A percentile compares a stretch with the other conserved stretches of the same genome.
Evolutionary conservation across 768 basidiomycete species (phyloP).

Genomic region (Boletus reticuloceps): DNA sequence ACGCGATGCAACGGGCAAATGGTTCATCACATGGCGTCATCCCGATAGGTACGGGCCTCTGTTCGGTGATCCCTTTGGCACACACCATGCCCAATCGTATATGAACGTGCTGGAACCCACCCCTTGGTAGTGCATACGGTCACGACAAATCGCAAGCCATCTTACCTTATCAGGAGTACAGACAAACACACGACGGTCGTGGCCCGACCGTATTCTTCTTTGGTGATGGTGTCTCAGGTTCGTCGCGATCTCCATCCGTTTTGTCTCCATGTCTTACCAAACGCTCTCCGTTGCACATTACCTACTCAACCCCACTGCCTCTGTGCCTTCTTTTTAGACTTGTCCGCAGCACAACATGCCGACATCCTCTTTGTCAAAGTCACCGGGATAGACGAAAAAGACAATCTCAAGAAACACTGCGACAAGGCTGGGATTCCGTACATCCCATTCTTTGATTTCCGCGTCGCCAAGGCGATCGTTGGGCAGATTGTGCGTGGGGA

Average conservation of each 20-base stretch:
- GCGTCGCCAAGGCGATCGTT: constrained; percentile 57
- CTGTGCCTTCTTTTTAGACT: constrained; percentile 47
- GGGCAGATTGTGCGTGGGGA: constrained; percentile 69
- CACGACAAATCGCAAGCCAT: constrained; percentile 98
- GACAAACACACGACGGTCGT: constrained; percentile 13
- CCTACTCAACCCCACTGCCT: background rate
- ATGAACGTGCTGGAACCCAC: background rate
- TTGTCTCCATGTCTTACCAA: background rate
- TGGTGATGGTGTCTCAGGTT: constrained; percentile 95
- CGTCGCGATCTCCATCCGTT: constrained; percentile 17
- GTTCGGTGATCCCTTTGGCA: background rate
- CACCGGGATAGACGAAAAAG: constrained; percentile 65
- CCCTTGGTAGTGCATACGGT: constrained; percentile 61
- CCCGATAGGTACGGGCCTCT: constrained; percentile 65
- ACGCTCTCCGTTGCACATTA: background rate
- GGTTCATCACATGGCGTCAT: constrained; percentile 86
- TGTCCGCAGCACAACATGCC: constrained; percentile 90
- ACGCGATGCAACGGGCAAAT: constrained; percentile 54
- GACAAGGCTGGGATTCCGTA: constrained; percentile 74
- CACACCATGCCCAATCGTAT: background rate
- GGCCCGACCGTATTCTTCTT: constrained; percentile 90
- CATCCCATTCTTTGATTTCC: constrained; percentile 73
- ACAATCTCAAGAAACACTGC: constrained; percentile 87
- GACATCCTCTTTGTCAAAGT: constrained; percentile 94
- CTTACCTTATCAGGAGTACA: constrained; percentile 70